phyloP scores from a whole-genome alignment of 257 asterid species.

The Solanum piurae region DNA sequence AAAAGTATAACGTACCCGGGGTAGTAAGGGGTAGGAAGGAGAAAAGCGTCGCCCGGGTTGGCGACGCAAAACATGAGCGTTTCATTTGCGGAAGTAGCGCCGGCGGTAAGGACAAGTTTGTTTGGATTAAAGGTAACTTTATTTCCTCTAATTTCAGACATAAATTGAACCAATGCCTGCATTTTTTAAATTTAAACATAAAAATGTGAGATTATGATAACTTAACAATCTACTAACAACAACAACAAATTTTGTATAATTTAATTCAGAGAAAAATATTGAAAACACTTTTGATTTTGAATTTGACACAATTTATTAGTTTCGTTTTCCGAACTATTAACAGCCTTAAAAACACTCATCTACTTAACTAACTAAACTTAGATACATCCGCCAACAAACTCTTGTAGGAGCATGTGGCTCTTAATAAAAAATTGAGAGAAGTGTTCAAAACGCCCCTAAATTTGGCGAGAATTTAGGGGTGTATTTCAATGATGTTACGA shows the following conservation, averaged over 20 bases:
- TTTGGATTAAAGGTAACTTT: neutral
- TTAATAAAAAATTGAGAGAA: too few relatives aligned
- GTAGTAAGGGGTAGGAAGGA: neutral
- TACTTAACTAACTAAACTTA: neutral
- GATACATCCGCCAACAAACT: neutral
- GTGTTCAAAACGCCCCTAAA: too few relatives aligned
- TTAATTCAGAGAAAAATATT: neutral
- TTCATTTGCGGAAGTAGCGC: slow-evolving; percentile 3
- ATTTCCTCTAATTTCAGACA: slow-evolving; percentile 2
- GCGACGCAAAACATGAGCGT: slow-evolving; percentile 4
- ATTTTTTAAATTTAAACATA: neutral
- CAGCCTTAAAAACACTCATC: neutral
- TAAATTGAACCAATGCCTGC: slow-evolving; percentile 1
- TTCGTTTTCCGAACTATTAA: too few relatives aligned
- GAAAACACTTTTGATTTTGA: too few relatives aligned
- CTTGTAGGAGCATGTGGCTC: neutral
- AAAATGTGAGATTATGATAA: neutral
- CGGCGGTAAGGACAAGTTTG: slow-evolving; percentile 3
- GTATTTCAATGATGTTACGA: too few relatives aligned
- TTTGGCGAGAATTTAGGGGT: too few relatives aligned
- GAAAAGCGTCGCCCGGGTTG: neutral
- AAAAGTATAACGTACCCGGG: neutral
- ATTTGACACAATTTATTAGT: too few relatives aligned
- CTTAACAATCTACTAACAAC: neutral
- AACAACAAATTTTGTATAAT: neutral